phyloP scores from a whole-genome alignment of 1,284 basidiomycete species.

The Ceratobasidium papillatum region DNA sequence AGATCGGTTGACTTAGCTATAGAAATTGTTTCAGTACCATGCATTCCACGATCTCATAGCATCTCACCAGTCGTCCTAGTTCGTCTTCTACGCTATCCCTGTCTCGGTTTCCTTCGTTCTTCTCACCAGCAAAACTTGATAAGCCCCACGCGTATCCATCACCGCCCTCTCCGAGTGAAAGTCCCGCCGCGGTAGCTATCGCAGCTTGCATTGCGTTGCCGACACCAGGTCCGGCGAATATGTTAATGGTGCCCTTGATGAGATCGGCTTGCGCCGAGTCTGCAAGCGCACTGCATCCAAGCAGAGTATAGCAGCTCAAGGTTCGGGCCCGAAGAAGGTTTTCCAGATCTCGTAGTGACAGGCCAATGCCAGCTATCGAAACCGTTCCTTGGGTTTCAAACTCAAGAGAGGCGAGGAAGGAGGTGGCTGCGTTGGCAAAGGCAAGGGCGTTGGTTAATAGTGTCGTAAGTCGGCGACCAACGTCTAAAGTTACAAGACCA shows the following conservation, averaged over 20 bases:
- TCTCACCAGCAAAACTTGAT: conserved; percentile 66
- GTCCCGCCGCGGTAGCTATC: conserved; percentile 91
- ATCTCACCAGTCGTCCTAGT: conserved; percentile 77
- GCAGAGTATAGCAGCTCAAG: conserved; percentile 86
- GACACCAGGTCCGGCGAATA: conserved; percentile 85
- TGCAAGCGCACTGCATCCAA: conserved; percentile 82
- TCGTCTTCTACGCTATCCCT: conserved; percentile 79
- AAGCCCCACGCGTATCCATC: conserved; percentile 96
- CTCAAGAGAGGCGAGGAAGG: conserved; percentile 14
- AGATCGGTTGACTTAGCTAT: conserved; percentile 79
- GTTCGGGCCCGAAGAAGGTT: conserved; percentile 84
- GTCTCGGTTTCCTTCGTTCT: conserved; percentile 70
- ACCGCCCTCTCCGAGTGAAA: conserved; percentile 80
- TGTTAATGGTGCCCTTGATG: conserved; percentile 82
- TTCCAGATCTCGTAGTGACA: conserved; percentile 81
- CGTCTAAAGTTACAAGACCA: conserved; percentile 85
- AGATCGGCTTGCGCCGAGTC: conserved; percentile 83
- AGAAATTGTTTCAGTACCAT: neutral
- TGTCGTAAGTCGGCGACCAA: conserved; percentile 85
- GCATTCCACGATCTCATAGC: too few species aligned
- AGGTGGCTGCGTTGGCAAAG: conserved; percentile 71
- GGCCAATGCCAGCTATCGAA: conserved; percentile 55
- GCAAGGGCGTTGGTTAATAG: conserved; percentile 90
- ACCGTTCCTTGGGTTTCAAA: conserved; percentile 6
- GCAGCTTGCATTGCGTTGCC: conserved; percentile 65